A percentile compares a stretch with the other conserved stretches of the same genome.
Evolutionary conservation across 768 basidiomycete species (phyloP).

Genomic region (Tylopilus subfusipes): DNA sequence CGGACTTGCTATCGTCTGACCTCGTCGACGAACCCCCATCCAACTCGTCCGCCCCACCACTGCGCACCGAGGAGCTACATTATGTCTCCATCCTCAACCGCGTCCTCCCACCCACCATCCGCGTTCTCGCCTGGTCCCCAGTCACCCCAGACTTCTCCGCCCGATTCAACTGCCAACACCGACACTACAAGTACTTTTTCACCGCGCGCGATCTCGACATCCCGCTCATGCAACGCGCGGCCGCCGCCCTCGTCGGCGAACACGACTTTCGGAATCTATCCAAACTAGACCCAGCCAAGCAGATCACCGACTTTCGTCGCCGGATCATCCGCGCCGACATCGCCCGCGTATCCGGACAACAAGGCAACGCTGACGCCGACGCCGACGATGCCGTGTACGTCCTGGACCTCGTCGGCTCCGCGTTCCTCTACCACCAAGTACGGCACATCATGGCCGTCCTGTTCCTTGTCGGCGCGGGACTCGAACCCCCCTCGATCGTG

Average conservation of each 20-base stretch:
- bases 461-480: constrained; percentile 79
- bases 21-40: constrained; percentile 39
- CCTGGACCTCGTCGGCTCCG: constrained; percentile 80
- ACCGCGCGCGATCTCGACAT: constrained; percentile 64
- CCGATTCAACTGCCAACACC: constrained; percentile 77
- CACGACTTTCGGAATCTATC: constrained; percentile 97
- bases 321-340: constrained; percentile 67
- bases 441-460: constrained; percentile 91
- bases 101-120: constrained; percentile 84
- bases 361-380: not conserved
- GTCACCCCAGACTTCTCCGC: constrained; percentile 77
- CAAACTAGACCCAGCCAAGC: constrained; percentile 89
- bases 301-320: constrained; percentile 76
- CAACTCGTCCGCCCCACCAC: constrained; percentile 27
- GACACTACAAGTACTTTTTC: constrained; percentile 99
- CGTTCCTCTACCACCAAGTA: constrained; percentile 95
- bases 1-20: constrained; percentile 28
- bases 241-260: constrained; percentile 68
- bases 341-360: constrained; percentile 35
- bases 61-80: constrained; percentile 52
- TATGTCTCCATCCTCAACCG: constrained; percentile 83
- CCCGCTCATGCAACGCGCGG: constrained; percentile 70
- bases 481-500: constrained; percentile 72
- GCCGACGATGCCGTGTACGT: constrained; percentile 49
- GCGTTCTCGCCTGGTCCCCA: constrained; percentile 92